phyloP scores from a whole-genome alignment of 2,329 filamentous ascomycete genomes.

The Botrytis squamosa region DNA sequence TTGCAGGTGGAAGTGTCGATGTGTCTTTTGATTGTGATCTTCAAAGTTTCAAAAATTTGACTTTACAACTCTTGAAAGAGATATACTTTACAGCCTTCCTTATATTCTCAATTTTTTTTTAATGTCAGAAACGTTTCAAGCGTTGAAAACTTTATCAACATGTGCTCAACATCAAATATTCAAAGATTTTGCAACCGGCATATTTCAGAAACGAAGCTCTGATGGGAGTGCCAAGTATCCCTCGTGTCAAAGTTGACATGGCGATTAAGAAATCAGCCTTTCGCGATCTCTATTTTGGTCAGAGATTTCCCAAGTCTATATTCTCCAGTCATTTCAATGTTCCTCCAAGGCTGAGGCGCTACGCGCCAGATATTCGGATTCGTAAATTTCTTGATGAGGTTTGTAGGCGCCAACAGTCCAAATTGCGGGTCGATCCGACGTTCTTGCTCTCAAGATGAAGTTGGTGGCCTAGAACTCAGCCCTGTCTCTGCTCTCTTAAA shows the following conservation, averaged over 20 bases:
- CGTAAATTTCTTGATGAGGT: not conserved
- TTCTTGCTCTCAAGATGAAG: not conserved
- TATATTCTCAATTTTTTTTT: not conserved
- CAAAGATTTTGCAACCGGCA: not conserved
- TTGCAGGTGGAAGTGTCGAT: not conserved
- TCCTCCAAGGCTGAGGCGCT: conserved; percentile 4
- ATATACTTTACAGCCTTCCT: not conserved
- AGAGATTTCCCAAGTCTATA: not conserved
- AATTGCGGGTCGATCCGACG: not conserved
- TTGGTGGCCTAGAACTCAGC: conserved; percentile 1
- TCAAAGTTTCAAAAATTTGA: not conserved
- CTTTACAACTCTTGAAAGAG: not conserved
- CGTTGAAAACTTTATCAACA: not conserved
- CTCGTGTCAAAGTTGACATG: not conserved
- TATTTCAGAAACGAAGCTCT: not conserved
- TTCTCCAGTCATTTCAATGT: not conserved
- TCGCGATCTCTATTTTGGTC: not conserved
- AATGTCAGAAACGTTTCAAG: not conserved
- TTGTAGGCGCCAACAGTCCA: not conserved
- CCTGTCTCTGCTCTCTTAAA: not conserved
- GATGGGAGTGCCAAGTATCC: not conserved
- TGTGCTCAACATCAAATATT: not conserved
- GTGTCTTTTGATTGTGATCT: not conserved
- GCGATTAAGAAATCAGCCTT: not conserved
- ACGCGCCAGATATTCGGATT: not conserved